A percentile compares a stretch with the other conserved stretches of the same genome.
phyloP scores from a whole-genome alignment of 2,329 filamentous ascomycete genomes.

The Aspergillus hortae region DNA sequence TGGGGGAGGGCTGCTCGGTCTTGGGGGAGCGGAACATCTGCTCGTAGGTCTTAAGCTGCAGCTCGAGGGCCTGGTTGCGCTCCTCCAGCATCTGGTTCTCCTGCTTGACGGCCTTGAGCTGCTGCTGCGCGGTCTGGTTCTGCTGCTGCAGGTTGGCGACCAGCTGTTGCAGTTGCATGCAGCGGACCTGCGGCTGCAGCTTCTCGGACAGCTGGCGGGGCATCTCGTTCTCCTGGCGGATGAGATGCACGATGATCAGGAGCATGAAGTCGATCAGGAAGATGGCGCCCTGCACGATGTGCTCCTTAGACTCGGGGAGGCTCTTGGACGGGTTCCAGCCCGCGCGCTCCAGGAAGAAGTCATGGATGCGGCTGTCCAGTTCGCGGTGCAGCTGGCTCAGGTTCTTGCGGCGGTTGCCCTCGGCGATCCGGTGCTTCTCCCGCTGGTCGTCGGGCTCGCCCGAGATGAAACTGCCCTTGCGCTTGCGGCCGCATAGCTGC shows the following conservation, averaged over 20 bases:
- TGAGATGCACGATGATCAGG: constrained; percentile 32
- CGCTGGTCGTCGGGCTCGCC: constrained; percentile 35
- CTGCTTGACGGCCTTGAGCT: constrained; percentile 31
- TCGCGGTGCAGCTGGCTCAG: constrained; percentile 38
- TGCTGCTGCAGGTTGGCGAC: constrained; percentile 34
- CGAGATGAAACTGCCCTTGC: constrained; percentile 31
- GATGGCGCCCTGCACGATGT: constrained; percentile 38
- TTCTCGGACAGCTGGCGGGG: constrained; percentile 35
- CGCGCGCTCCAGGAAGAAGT: constrained; percentile 37
- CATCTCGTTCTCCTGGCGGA: constrained; percentile 33
- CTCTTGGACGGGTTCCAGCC: constrained; percentile 40
- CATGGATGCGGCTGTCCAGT: constrained; percentile 35
- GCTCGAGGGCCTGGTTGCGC: constrained; percentile 34
- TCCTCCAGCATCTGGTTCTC: constrained; percentile 35
- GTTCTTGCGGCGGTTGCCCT: constrained; percentile 39
- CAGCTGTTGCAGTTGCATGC: constrained; percentile 37
- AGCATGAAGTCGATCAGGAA: constrained; percentile 39
- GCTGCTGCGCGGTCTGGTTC: constrained; percentile 32
- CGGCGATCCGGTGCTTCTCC: constrained; percentile 40
- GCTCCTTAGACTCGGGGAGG: constrained; percentile 39
- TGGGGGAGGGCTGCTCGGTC: constrained; percentile 26
- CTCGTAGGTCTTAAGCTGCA: constrained; percentile 37
- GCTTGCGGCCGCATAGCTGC: constrained; percentile 39
- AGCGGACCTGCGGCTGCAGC: constrained; percentile 36
- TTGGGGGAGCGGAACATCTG: constrained; percentile 37